Evolutionary conservation across 176 grass and related monocot species (phyloP).

Genomic region (Melocanna baccifera): DNA sequence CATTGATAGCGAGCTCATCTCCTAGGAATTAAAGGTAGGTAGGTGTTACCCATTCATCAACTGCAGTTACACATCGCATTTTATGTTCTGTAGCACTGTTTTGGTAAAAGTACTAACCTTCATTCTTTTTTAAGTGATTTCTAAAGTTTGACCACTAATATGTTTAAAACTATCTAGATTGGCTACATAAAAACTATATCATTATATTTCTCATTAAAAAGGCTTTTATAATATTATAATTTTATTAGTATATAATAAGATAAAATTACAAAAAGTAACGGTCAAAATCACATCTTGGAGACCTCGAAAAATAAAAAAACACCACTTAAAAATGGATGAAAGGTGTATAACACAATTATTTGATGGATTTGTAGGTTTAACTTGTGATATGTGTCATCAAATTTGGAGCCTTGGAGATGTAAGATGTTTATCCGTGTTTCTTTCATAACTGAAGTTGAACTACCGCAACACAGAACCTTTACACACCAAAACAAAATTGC

Average conservation of each 20-base stretch:
- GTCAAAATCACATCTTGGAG: too few relatives aligned
- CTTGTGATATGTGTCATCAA: neutral
- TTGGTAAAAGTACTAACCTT: neutral
- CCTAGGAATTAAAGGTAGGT: slow-evolving; percentile 83
- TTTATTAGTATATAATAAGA: too few relatives aligned
- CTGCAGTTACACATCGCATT: neutral
- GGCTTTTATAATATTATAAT: too few relatives aligned
- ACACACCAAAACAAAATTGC: neutral
- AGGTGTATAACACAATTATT: neutral
- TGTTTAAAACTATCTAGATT: too few relatives aligned
- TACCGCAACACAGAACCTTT: neutral
- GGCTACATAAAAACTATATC: too few relatives aligned
- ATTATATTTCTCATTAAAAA: too few relatives aligned
- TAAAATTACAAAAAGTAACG: too few relatives aligned
- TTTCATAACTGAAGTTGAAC: neutral
- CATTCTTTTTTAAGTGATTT: too few relatives aligned
- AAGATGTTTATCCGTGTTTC: neutral
- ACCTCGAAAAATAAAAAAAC: too few relatives aligned
- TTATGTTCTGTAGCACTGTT: slow-evolving; percentile 8
- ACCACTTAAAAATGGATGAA: too few relatives aligned
- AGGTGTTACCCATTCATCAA: slow-evolving; percentile 13
- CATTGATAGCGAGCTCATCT: slow-evolving; percentile 54
- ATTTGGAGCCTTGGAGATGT: neutral
- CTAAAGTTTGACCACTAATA: too few relatives aligned
- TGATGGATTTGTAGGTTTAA: neutral